phyloP scores from a whole-genome alignment of 768 basidiomycete species.

The Termitomyces eurrhizus region DNA sequence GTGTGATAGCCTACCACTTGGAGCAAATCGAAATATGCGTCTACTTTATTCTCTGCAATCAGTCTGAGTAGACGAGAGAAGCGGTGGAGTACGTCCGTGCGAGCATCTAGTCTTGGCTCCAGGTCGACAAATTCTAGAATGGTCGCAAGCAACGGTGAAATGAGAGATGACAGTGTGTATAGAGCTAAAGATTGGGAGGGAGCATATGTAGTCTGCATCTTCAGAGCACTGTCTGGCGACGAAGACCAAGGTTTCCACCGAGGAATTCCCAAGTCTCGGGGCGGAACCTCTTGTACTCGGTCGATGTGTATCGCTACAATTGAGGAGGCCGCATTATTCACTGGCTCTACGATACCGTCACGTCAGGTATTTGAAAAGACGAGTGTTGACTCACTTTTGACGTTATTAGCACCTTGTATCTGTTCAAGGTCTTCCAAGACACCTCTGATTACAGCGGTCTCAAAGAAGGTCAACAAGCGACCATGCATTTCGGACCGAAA shows the following conservation, averaged over 20 bases:
- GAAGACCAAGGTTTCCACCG: slow-evolving; percentile 28
- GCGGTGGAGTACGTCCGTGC: slow-evolving; percentile 37
- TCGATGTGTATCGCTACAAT: slow-evolving; percentile 62
- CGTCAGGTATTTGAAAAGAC: neutral
- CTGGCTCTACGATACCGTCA: slow-evolving; percentile 4
- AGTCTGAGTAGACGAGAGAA: slow-evolving; percentile 52
- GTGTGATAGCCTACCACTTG: slow-evolving; percentile 69
- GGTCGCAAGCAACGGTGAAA: slow-evolving; percentile 59
- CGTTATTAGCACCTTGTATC: slow-evolving; percentile 26
- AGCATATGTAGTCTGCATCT: slow-evolving; percentile 49
- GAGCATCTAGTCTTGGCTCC: slow-evolving; percentile 21
- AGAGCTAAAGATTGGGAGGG: slow-evolving; percentile 50
- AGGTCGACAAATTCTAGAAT: slow-evolving; percentile 57
- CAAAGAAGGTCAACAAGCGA: slow-evolving; percentile 65
- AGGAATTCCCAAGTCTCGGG: slow-evolving; percentile 4
- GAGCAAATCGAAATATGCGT: slow-evolving; percentile 68
- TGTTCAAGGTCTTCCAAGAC: slow-evolving; percentile 45
- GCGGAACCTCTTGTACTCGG: slow-evolving; percentile 33
- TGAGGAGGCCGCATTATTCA: slow-evolving; percentile 25
- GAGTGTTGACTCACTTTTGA: slow-evolving; percentile 5
- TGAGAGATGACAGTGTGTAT: slow-evolving; percentile 59
- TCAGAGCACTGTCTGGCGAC: slow-evolving; percentile 14
- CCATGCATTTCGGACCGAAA: slow-evolving; percentile 61
- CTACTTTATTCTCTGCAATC: slow-evolving; percentile 56
- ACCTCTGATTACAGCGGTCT: slow-evolving; percentile 52